Conservation (phyloP, 768 basidiomycete species). For the Tricholoma terreum region DNA sequence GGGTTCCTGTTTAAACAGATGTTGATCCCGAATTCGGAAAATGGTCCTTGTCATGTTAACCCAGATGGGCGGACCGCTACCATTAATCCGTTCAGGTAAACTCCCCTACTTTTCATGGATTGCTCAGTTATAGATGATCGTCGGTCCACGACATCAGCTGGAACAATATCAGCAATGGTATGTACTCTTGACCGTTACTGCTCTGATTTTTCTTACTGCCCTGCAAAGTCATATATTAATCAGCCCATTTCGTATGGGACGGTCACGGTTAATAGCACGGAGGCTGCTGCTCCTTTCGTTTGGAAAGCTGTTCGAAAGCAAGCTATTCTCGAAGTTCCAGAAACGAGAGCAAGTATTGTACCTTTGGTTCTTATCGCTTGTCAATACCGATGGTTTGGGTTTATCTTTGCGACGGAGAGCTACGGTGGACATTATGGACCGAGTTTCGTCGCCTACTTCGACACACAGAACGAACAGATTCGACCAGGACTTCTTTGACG, state of each 20-base stretch:
- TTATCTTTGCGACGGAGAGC: conserved; percentile 63
- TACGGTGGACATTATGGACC: conserved; percentile 71
- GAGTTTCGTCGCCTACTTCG: conserved; percentile 60
- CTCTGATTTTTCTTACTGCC: not conserved
- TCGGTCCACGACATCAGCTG: conserved; percentile 38
- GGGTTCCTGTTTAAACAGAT: not conserved
- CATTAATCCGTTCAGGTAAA: conserved; percentile 59
- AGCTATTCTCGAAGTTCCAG: conserved; percentile 47
- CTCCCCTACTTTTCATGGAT: too few species aligned
- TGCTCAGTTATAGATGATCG: not conserved
- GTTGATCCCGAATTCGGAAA: conserved; percentile 34
- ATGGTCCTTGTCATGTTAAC: conserved; percentile 63
- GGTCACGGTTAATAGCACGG: conserved; percentile 55
- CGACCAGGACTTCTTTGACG: conserved; percentile 39
- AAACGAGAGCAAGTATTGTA: conserved; percentile 45
- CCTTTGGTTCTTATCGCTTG: not conserved
- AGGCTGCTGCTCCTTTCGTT: conserved; percentile 52
- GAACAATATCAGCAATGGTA: conserved; percentile 68
- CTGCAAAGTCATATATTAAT: conserved; percentile 65
- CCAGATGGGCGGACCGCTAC: conserved; percentile 48
- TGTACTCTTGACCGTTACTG: conserved; percentile 12
- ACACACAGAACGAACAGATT: conserved; percentile 58
- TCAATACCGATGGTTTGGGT: conserved; percentile 31
- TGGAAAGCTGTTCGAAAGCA: conserved; percentile 64
- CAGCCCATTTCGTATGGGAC: conserved; percentile 64